A percentile compares a stretch with the other conserved stretches of the same genome.
Conservation (phyloP, 257 asterid species). For the Paraleonurus japonicus region DNA sequence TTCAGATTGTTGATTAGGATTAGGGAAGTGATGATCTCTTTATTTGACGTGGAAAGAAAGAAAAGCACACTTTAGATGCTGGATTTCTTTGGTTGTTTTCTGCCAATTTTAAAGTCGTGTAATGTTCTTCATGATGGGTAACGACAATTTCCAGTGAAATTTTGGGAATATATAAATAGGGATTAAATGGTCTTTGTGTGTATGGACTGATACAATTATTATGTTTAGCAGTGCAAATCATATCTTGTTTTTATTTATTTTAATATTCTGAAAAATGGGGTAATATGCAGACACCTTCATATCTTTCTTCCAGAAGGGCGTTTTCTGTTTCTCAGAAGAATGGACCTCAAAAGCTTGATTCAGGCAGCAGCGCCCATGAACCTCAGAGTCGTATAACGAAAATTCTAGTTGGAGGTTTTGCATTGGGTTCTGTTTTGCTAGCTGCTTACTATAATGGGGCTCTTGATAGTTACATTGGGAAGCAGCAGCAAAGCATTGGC, state of each 20-base stretch:
- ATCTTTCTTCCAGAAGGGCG: constrained; percentile 74
- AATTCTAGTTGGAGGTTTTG: constrained; percentile 62
- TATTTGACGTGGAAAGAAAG: not conserved
- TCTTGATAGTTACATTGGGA: constrained; percentile 57
- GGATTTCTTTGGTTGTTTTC: constrained; percentile 1
- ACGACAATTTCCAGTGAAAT: not conserved
- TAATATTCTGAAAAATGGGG: constrained; percentile 22
- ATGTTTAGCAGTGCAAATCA: not conserved
- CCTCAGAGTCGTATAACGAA: constrained; percentile 53
- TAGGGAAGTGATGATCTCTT: constrained; percentile 6
- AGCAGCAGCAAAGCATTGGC: constrained; percentile 42
- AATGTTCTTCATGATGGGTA: not conserved
- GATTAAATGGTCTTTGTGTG: not conserved
- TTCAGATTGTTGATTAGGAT: constrained; percentile 23
- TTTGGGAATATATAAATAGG: not conserved
- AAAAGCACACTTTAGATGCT: not conserved
- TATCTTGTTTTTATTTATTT: not conserved
- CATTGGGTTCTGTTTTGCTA: constrained; percentile 55
- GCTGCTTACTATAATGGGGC: constrained; percentile 73
- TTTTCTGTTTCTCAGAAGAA: constrained; percentile 57
- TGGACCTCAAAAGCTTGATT: constrained; percentile 41
- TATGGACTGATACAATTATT: not conserved
- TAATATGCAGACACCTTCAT: constrained; percentile 72
- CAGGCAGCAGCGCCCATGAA: constrained; percentile 44
- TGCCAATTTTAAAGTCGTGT: not conserved